A percentile compares a stretch with the other conserved stretches of the same genome.
phyloP scores from a whole-genome alignment of 2,329 filamentous ascomycete genomes.

The Nigrospora oryzae region DNA sequence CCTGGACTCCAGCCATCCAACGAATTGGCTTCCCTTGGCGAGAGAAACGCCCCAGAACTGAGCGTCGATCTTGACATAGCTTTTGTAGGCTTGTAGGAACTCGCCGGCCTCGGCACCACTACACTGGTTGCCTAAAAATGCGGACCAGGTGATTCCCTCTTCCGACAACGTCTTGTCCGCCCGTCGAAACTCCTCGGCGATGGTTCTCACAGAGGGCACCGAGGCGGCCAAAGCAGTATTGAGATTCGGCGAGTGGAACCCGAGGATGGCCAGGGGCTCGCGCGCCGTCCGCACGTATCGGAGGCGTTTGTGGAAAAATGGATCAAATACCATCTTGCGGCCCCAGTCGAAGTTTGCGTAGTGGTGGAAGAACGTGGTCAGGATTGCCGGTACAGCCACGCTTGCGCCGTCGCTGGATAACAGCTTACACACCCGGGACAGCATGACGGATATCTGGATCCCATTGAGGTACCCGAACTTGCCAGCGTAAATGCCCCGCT shows the following conservation, averaged over 20 bases:
- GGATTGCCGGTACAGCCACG: slow-evolving; percentile 39
- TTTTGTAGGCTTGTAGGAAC: slow-evolving; percentile 43
- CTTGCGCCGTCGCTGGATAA: slow-evolving; percentile 26
- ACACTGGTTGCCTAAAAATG: slow-evolving; percentile 23
- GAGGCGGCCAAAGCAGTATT: slow-evolving; percentile 52
- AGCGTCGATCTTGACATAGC: slow-evolving; percentile 51
- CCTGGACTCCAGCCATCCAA: slow-evolving; percentile 57
- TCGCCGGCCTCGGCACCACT: slow-evolving; percentile 22
- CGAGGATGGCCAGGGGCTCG: slow-evolving; percentile 56
- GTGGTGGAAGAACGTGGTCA: slow-evolving; percentile 53
- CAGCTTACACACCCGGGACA: slow-evolving; percentile 52
- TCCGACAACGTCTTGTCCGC: slow-evolving; percentile 31
- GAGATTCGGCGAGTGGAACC: slow-evolving; percentile 51
- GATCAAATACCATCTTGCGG: slow-evolving; percentile 46
- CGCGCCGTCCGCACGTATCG: slow-evolving; percentile 45
- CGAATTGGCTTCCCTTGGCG: slow-evolving; percentile 42
- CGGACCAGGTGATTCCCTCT: slow-evolving; percentile 30
- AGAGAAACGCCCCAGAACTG: slow-evolving; percentile 57
- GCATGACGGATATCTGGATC: slow-evolving; percentile 54
- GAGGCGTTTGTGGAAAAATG: slow-evolving; percentile 45
- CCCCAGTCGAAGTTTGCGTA: slow-evolving; percentile 55
- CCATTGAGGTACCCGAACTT: slow-evolving; percentile 59
- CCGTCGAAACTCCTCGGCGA: slow-evolving; percentile 41
- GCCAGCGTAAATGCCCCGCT: slow-evolving; percentile 54
- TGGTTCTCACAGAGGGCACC: slow-evolving; percentile 37